Conservation (phyloP, 2,329 filamentous ascomycete genomes). For the Beauveria caledonica region DNA sequence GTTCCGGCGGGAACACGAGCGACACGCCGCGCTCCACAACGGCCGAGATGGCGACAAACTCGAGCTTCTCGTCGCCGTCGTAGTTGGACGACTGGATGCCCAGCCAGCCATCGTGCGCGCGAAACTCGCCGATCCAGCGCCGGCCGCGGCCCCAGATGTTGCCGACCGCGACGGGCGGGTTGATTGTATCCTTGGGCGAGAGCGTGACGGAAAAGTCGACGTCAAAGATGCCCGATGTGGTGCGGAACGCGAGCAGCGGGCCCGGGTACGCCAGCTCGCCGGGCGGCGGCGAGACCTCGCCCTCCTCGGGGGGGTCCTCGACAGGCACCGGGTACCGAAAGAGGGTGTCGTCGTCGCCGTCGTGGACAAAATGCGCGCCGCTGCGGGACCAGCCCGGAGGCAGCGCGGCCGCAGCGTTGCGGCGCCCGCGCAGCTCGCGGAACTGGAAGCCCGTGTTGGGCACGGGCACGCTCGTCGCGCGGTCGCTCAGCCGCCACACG, state of each 20-base stretch:
- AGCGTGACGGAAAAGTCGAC: slow-evolving; percentile 32
- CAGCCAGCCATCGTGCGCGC: slow-evolving; percentile 38
- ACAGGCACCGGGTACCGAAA: slow-evolving; percentile 37
- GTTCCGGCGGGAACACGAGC: slow-evolving; percentile 30
- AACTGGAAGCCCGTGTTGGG: slow-evolving; percentile 30
- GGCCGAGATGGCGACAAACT: slow-evolving; percentile 35
- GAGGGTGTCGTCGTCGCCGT: slow-evolving; percentile 29
- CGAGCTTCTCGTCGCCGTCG: slow-evolving; percentile 34
- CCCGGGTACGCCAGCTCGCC: slow-evolving; percentile 28
- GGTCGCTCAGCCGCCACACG: slow-evolving; percentile 33
- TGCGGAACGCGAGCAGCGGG: slow-evolving; percentile 32
- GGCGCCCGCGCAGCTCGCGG: slow-evolving; percentile 30
- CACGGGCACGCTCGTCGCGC: slow-evolving; percentile 26
- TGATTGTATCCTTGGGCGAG: slow-evolving; percentile 26
- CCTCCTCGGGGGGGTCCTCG: slow-evolving; percentile 23
- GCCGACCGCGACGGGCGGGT: slow-evolving; percentile 34
- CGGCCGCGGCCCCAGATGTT: slow-evolving; percentile 31
- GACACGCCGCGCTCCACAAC: slow-evolving; percentile 34
- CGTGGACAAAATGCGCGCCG: slow-evolving; percentile 30
- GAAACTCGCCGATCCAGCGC: slow-evolving; percentile 34
- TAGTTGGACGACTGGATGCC: slow-evolving; percentile 39
- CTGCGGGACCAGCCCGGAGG: slow-evolving; percentile 33
- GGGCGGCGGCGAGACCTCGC: slow-evolving; percentile 22
- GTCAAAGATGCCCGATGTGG: slow-evolving; percentile 31
- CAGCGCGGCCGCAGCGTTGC: slow-evolving; percentile 21